Conservation (phyloP, 1,139 yeast species). For the Cylindricascospora bacillispora region DNA sequence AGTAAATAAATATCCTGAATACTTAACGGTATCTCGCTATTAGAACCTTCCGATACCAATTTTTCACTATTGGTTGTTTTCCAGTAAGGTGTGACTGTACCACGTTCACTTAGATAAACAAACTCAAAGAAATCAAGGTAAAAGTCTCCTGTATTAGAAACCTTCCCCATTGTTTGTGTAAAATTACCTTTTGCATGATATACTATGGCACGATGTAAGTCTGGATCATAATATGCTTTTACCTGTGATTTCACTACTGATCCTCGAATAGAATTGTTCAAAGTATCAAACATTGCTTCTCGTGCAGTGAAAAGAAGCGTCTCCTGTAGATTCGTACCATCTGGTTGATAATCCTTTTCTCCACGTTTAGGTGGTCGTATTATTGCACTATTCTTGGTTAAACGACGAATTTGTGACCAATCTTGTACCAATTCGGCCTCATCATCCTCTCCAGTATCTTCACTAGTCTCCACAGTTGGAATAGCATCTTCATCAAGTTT, state of each 20-base stretch:
- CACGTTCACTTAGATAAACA: constrained; percentile 71
- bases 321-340: constrained; percentile 53
- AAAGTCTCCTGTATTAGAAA: constrained; percentile 35
- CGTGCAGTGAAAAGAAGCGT: constrained; percentile 42
- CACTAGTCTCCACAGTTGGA: neutral
- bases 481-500: neutral
- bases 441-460: constrained; percentile 25
- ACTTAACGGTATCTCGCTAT: constrained; percentile 36
- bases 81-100: constrained; percentile 49
- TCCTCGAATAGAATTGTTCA: constrained; percentile 42
- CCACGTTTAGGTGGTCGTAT: constrained; percentile 51
- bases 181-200: constrained; percentile 58
- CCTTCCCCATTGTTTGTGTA: constrained; percentile 59
- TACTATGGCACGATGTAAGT: constrained; percentile 34
- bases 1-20: constrained; percentile 55
- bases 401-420: constrained; percentile 36
- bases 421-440: constrained; percentile 59
- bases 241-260: constrained; percentile 40
- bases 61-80: constrained; percentile 13
- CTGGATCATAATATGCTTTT: constrained; percentile 36
- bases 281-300: constrained; percentile 61
- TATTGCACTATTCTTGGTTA: constrained; percentile 18
- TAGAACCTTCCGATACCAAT: constrained; percentile 11
- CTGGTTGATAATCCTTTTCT: constrained; percentile 80
- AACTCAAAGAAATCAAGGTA: constrained; percentile 56